Evolutionary conservation across 2,329 filamentous ascomycete species (phyloP), one percentile per base, ranked within the genome.

Genomic region (Alternaria infectoria): DNA sequence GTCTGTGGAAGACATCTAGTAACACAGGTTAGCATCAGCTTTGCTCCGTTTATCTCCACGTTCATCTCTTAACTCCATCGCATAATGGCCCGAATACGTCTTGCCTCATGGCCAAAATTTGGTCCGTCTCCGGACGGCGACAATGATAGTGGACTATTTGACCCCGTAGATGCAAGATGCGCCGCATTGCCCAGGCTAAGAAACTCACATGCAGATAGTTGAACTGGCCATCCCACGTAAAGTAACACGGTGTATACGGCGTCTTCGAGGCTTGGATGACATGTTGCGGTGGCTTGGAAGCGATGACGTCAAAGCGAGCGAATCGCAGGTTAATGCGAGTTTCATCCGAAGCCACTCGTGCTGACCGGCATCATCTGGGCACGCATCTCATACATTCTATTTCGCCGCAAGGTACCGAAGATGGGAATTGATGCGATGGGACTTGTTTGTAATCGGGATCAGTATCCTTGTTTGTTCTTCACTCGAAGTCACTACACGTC

Each of bases 61-160:
- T 40, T 6, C 0, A 11, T 11, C 36, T 2, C n/a, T 11, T 40
- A 40, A 17, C 36, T 40, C 36, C 36, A 17, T 17, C 36, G 36
- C 36, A 40, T 10, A 17, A 17, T 17, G 9, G 36, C 36, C 36
- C 36, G 15, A 40, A 40, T 40, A 11, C n/a, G n/a, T 17, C 36
- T 40, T 40, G 36, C 9, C 36, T 11, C 3, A 40, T 40, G 36
- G 36, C 11, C n/a, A 3, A 0, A 40, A 17, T 17, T 40, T 40
- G 36, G 36, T 40, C 36, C 36, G n/a, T 17, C n/a, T 11, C 32
- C 36, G 36, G 2, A 17, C 36, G 2, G 8, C 2, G n/a, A 40
- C 15, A 2, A 10, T 2, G 15, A 3, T 40, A 0, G 4, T 17
- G 15, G 0, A 5, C 4, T n/a, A 0, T 40, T 40, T 17, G 15